phyloP scores from a whole-genome alignment of 305 asterid species.

The Solanum chacoense region DNA sequence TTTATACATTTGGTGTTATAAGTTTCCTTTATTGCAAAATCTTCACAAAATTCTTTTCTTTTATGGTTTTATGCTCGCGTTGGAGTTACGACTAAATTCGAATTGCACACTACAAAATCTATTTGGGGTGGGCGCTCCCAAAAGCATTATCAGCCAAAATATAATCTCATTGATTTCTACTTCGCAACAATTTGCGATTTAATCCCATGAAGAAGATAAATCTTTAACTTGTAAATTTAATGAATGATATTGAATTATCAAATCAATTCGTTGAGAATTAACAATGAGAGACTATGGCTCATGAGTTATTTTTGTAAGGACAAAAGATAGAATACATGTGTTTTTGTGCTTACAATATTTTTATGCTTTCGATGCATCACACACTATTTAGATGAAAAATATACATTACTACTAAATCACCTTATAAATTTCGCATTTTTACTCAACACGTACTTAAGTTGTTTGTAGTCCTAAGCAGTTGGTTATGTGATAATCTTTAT shows the following conservation, averaged over 20 bases:
- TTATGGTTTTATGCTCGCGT: fast-evolving
- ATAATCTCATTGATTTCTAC: background rate
- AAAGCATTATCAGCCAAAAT: background rate
- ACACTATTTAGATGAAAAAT: background rate
- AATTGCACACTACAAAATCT: background rate
- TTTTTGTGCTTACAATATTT: background rate
- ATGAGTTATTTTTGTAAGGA: background rate
- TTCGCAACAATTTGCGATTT: background rate
- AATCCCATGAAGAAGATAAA: background rate
- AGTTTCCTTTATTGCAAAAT: background rate
- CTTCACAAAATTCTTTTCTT: background rate
- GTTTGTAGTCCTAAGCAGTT: background rate
- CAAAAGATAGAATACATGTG: background rate
- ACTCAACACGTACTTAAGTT: background rate
- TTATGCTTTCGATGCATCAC: background rate
- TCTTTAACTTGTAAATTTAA: background rate
- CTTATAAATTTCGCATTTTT: background rate
- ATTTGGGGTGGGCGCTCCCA: background rate
- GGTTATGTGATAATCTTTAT: background rate
- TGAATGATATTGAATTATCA: background rate
- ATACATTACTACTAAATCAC: background rate
- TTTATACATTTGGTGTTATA: background rate
- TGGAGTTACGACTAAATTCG: too few relatives aligned
- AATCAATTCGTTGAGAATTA: background rate
- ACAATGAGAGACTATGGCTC: background rate